phyloP scores from a whole-genome alignment of 2,329 filamentous ascomycete species.

The Colletotrichum echinochloae region DNA sequence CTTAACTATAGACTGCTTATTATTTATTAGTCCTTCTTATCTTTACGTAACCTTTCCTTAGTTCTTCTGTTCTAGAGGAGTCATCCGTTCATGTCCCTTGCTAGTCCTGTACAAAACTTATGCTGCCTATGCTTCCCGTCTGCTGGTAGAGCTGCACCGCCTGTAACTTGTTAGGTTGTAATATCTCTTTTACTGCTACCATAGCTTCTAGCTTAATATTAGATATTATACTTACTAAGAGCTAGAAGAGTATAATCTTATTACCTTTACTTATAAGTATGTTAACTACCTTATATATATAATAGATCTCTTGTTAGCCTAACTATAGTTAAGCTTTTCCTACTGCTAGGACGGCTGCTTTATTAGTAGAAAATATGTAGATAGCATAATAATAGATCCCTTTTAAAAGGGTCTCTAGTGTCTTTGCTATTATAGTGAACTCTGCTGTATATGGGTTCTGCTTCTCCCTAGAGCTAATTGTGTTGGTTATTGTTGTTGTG shows the following conservation, averaged over 20 bases:
- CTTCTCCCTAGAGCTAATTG: background rate
- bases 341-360: background rate
- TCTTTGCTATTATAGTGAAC: background rate
- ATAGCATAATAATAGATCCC: background rate
- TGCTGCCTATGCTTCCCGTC: too few relatives aligned
- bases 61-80: too few relatives aligned
- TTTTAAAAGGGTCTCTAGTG: background rate
- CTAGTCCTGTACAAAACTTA: too few relatives aligned
- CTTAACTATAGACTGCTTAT: too few relatives aligned
- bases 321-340: background rate
- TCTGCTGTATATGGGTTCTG: background rate
- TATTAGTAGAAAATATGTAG: background rate
- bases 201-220: background rate
- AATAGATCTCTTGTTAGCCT: background rate
- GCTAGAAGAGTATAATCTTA: slow-evolving; percentile 8
- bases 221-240: background rate
- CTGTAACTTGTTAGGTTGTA: too few relatives aligned
- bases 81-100: too few relatives aligned
- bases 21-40: too few relatives aligned
- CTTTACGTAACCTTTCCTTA: too few relatives aligned
- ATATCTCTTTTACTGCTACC: slow-evolving; percentile 7
- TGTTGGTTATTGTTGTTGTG: background rate
- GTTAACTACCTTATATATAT: background rate
- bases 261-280: background rate
- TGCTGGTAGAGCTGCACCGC: too few relatives aligned